Evolutionary conservation across 345 rosid species (phyloP).

Genomic region (Brassica rapa): DNA sequence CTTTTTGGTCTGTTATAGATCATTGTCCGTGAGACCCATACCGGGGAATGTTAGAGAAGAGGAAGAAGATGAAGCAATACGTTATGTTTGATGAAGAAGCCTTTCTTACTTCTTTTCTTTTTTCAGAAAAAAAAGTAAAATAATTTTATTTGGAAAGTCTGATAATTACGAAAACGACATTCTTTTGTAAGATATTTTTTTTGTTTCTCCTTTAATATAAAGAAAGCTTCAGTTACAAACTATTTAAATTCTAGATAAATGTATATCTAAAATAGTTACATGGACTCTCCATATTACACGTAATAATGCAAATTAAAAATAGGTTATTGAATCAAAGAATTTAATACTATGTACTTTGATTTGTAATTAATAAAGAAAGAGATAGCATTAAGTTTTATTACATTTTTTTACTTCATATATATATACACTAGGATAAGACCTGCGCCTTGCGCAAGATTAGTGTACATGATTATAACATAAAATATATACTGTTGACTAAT

Average conservation of each 20-base stretch:
- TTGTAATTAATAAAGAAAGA: not conserved
- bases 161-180: conserved; percentile 41
- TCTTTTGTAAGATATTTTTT: conserved; percentile 30
- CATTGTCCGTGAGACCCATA: conserved; percentile 31
- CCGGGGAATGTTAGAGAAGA: conserved; percentile 26
- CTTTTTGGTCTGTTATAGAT: no score
- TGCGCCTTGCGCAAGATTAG: no score
- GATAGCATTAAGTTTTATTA: not conserved
- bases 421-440: no score
- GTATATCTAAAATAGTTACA: conserved; percentile 6
- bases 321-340: not conserved
- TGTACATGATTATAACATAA: no score
- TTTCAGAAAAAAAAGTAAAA: not conserved
- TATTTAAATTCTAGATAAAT: conserved; percentile 9
- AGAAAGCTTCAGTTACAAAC: conserved; percentile 35
- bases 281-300: not conserved
- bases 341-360: not conserved
- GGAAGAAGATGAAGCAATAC: conserved; percentile 34
- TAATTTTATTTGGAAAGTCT: conserved; percentile 15
- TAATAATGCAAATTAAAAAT: not conserved
- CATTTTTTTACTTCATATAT: not conserved
- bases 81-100: conserved; percentile 24
- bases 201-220: not conserved
- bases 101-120: conserved; percentile 21
- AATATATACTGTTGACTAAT: no score